Percentiles rank a stretch among this genome's conserved stretches.
These are phyloP conservation scores for Phytophthora chlamydospora DNA, from an alignment of 352 stramenopile species.

Conservation along the genomic window DNA sequence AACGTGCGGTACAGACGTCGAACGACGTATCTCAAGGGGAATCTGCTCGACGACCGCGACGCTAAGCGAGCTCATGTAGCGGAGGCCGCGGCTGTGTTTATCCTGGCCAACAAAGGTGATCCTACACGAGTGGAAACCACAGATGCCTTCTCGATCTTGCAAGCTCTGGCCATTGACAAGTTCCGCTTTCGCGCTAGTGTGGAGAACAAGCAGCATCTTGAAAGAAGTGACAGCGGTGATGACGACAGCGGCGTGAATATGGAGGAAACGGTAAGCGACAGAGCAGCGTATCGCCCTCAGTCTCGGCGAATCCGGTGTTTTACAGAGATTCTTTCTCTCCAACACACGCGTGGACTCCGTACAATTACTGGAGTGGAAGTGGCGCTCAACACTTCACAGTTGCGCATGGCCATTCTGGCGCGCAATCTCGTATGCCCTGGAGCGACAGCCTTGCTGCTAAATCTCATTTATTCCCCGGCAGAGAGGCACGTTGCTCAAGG, in stretches of 20 bases:
- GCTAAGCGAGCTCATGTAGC: conserved; percentile 52
- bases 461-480: conserved; percentile 59
- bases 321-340: conserved; percentile 55
- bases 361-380: conserved; percentile 65
- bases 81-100: conserved; percentile 57
- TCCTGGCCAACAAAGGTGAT: conserved; percentile 55
- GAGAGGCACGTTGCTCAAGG: conserved; percentile 43
- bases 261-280: too few relatives aligned
- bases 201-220: conserved; percentile 9
- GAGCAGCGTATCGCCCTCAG: too few relatives aligned
- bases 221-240: background rate
- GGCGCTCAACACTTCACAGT: conserved; percentile 49
- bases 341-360: conserved; percentile 45
- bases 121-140: conserved; percentile 37
- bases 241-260: background rate
- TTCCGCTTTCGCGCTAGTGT: conserved; percentile 47
- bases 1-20: conserved; percentile 53
- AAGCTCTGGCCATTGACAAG: conserved; percentile 61
- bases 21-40: conserved; percentile 63
- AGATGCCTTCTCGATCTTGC: conserved; percentile 59
- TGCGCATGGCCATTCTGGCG: conserved; percentile 55
- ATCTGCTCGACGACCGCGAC: conserved; percentile 57
- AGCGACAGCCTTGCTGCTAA: conserved; percentile 57
- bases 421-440: conserved; percentile 60
- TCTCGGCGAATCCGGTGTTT: conserved; percentile 46